Evolutionary conservation across 495 filamentous ascomycete genomes (phyloP).

Genomic region (Penicillium odoratum): DNA sequence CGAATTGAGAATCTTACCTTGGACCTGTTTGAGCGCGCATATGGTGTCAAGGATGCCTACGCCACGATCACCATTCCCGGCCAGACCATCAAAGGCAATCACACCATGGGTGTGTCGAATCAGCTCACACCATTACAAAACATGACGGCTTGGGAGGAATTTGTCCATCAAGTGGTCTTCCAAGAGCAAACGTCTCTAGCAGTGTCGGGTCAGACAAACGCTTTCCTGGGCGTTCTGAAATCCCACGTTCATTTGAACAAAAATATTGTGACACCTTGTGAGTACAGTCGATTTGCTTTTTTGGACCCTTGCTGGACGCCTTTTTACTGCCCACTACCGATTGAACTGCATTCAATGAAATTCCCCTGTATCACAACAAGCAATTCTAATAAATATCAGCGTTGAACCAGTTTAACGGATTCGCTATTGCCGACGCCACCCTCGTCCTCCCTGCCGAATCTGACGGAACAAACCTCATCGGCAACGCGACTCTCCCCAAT

Average conservation of each 20-base stretch:
- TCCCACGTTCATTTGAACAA: constrained; percentile 35
- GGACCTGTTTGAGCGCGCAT: constrained; percentile 29
- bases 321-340: background rate
- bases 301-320: background rate
- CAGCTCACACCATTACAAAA: constrained; percentile 28
- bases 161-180: constrained; percentile 32
- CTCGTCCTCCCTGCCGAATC: constrained; percentile 26
- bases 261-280: constrained; percentile 33
- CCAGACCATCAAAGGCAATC: constrained; percentile 32
- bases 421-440: constrained; percentile 29
- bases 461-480: constrained; percentile 38
- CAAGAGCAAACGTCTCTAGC: constrained; percentile 28
- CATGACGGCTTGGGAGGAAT: constrained; percentile 29
- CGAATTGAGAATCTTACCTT: constrained; percentile 36
- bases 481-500: constrained; percentile 40
- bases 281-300: background rate
- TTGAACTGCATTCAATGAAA: background rate
- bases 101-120: constrained; percentile 29
- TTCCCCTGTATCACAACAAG: constrained; percentile 9
- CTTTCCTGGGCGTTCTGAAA: constrained; percentile 34
- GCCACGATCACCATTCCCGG: constrained; percentile 26
- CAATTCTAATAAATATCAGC: constrained; percentile 15
- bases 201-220: constrained; percentile 27
- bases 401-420: constrained; percentile 19
- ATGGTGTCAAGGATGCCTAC: constrained; percentile 28